These are phyloP conservation scores for Pythium aquatile DNA, from an alignment of 352 stramenopile species.

Conservation along the genomic window DNA sequence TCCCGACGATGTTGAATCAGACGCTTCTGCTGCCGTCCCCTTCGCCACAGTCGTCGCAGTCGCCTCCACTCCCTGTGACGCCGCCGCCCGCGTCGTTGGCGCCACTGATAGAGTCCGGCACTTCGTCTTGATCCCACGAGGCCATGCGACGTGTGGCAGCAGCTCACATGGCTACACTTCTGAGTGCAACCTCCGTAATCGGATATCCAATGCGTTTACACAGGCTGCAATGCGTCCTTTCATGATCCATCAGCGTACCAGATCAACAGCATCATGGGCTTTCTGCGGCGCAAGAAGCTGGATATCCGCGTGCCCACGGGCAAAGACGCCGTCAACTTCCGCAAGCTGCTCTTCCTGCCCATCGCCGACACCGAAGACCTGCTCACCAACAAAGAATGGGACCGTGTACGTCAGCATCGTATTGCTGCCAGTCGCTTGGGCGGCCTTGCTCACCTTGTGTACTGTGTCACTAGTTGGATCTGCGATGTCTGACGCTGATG, in stretches of 20 bases:
- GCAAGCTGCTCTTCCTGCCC: constrained; percentile 75
- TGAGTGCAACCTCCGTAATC: background rate
- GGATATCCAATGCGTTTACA: background rate
- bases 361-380: constrained; percentile 67
- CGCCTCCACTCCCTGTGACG: background rate
- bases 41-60: background rate
- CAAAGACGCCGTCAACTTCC: constrained; percentile 73
- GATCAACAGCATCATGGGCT: constrained; percentile 36
- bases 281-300: constrained; percentile 61
- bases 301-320: constrained; percentile 71
- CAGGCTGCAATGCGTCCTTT: constrained; percentile 7
- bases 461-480: constrained; percentile 44
- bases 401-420: constrained; percentile 35
- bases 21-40: background rate
- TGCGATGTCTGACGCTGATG: constrained; percentile 79
- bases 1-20: background rate
- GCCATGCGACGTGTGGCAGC: background rate
- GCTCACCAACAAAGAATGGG: constrained; percentile 67
- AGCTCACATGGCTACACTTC: background rate
- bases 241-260: constrained; percentile 6
- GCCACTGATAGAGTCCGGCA: background rate
- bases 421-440: background rate
- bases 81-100: background rate
- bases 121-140: background rate
- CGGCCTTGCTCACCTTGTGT: background rate